These are phyloP conservation scores for Raddia guianensis DNA, from an alignment of 176 grass and related monocot genomes.

Conservation along the genomic window DNA sequence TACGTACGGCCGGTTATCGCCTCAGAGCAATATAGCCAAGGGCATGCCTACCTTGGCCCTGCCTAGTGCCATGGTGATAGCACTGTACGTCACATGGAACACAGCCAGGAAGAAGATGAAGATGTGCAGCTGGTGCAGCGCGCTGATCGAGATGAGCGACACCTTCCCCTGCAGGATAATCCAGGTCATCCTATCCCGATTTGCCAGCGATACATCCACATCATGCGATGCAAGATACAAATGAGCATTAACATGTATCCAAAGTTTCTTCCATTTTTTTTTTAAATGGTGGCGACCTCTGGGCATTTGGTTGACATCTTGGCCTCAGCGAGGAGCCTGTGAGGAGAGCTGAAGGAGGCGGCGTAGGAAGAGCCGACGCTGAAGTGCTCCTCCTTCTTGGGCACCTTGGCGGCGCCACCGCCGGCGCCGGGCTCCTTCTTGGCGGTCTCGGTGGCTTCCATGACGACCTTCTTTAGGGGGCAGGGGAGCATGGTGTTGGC, in stretches of 20 bases:
- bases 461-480: constrained; percentile 17
- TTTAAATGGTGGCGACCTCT: constrained; percentile 29
- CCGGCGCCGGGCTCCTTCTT: neutral
- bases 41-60: constrained; percentile 72
- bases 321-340: constrained; percentile 47
- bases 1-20: too few relatives aligned
- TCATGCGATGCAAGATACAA: neutral
- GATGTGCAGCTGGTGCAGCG: constrained; percentile 94
- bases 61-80: constrained; percentile 83
- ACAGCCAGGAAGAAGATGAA: constrained; percentile 99
- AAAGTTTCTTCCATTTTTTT: neutral
- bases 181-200: neutral
- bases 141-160: constrained; percentile 83
- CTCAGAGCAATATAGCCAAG: too few relatives aligned
- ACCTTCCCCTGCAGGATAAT: constrained; percentile 61
- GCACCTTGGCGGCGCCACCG: neutral
- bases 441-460: constrained; percentile 29
- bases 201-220: neutral
- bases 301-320: constrained; percentile 54
- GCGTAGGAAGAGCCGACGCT: constrained; percentile 1
- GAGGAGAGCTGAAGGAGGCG: neutral
- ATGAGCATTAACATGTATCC: neutral
- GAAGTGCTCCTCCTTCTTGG: constrained; percentile 28
- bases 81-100: constrained; percentile 82
- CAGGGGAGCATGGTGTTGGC: constrained; percentile 92